phyloP scores from a whole-genome alignment of 108 stramenopile genomes.

The Cyclotella cryptica region DNA sequence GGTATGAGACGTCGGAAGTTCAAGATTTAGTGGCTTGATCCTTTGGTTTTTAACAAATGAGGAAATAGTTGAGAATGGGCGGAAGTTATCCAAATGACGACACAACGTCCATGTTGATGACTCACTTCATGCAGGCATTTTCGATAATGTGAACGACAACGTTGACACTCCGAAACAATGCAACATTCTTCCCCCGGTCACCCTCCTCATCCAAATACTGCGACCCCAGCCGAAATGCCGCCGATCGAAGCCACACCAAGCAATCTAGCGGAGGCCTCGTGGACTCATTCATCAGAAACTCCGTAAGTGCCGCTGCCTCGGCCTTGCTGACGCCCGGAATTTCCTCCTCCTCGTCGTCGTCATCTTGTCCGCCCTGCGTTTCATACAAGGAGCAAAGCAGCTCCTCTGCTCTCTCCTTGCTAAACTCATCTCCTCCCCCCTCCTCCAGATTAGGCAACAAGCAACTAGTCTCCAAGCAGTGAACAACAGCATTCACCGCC shows the following conservation, averaged over 20 bases:
- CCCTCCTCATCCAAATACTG: slow-evolving; percentile 64
- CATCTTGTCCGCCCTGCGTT: not conserved
- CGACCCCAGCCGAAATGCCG: slow-evolving; percentile 71
- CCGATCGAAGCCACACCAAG: slow-evolving; percentile 67
- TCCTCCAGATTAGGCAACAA: slow-evolving; percentile 24
- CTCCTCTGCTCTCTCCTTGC: slow-evolving; percentile 17
- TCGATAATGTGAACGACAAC: slow-evolving; percentile 71
- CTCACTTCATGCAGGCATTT: slow-evolving; percentile 58
- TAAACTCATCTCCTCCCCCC: slow-evolving; percentile 22
- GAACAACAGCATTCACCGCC: slow-evolving; percentile 72
- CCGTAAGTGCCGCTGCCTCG: slow-evolving; percentile 14
- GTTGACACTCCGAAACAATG: slow-evolving; percentile 66
- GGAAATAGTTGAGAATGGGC: not conserved
- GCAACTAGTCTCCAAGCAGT: slow-evolving; percentile 65
- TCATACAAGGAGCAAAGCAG: slow-evolving; percentile 25
- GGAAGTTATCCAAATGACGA: not conserved
- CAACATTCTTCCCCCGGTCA: slow-evolving; percentile 57
- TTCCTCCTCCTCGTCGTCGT: slow-evolving; percentile 10
- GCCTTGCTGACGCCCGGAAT: slow-evolving; percentile 9
- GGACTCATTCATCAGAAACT: slow-evolving; percentile 24
- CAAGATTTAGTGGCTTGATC: slow-evolving; percentile 17
- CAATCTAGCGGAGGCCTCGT: slow-evolving; percentile 66
- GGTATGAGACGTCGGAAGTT: slow-evolving; percentile 28
- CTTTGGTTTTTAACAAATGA: not conserved
- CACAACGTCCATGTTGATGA: not conserved